A percentile compares a stretch with the other conserved stretches of the same genome.
Evolutionary conservation across 1,284 basidiomycete genomes (phyloP).

Genomic region (Leccinum subfulvum): DNA sequence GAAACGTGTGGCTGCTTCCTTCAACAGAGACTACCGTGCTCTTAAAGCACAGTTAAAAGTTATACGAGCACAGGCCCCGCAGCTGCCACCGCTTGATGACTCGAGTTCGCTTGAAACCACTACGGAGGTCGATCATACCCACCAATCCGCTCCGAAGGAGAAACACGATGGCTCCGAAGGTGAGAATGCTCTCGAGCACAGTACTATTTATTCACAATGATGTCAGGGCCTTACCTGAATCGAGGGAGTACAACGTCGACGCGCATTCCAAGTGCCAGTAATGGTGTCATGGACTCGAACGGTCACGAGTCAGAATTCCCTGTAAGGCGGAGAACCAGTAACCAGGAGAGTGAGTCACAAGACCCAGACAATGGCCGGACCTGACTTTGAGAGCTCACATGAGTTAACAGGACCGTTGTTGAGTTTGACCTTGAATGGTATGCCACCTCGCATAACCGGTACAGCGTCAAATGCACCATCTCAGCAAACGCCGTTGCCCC

Average conservation of each 20-base stretch:
- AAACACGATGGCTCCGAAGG: constrained; percentile 2
- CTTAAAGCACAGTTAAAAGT: constrained; percentile 70
- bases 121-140: constrained; percentile 4
- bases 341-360: constrained; percentile 14
- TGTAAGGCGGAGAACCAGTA: neutral
- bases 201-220: neutral
- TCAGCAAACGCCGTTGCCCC: constrained; percentile 17
- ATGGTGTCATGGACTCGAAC: neutral
- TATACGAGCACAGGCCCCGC: constrained; percentile 38
- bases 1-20: neutral
- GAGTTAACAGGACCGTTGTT: constrained; percentile 16
- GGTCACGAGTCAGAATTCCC: neutral
- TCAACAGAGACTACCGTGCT: constrained; percentile 64
- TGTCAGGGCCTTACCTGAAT: constrained; percentile 1
- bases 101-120: constrained; percentile 5
- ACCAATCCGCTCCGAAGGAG: neutral
- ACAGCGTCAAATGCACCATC: constrained; percentile 13
- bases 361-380: neutral
- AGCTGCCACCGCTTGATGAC: constrained; percentile 25
- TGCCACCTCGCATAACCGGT: constrained; percentile 10
- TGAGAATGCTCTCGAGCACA: neutral
- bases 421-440: constrained; percentile 12
- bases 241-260: constrained; percentile 3
- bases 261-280: neutral
- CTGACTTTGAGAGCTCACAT: neutral